Percentiles rank a stretch among this genome's conserved stretches.
Conservation (phyloP, 805 yeast genomes). For the Candida michaelii region DNA sequence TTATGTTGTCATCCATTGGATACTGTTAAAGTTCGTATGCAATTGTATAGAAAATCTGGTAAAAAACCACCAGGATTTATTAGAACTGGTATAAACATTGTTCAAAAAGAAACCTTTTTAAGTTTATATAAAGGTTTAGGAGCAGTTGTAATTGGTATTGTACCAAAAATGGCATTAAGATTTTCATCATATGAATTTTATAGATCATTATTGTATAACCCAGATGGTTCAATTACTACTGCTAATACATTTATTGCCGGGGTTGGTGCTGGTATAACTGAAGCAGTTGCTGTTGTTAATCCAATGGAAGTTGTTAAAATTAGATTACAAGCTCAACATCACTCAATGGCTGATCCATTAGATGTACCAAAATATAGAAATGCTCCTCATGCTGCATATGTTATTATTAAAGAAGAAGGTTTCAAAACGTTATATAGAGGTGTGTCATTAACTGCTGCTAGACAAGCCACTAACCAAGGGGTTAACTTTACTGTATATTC, state of each 20-base stretch:
- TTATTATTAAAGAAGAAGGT: conserved; percentile 90
- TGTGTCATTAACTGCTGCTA: conserved; percentile 91
- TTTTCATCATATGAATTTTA: conserved; percentile 92
- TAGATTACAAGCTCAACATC: conserved; percentile 92
- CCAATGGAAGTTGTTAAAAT: conserved; percentile 98
- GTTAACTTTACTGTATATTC: conserved; percentile 96
- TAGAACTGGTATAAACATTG: conserved; percentile 76
- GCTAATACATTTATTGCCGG: conserved; percentile 84
- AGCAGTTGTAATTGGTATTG: conserved; percentile 95
- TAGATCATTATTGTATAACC: conserved; percentile 64
- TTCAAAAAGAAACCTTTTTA: conserved; percentile 73
- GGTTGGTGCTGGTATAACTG: conserved; percentile 96
- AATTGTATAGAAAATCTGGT: conserved; percentile 71
- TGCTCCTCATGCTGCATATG: conserved; percentile 86
- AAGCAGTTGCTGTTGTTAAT: conserved; percentile 90
- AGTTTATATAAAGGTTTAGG: conserved; percentile 95
- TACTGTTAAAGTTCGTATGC: conserved; percentile 97
- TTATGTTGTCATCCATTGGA: conserved; percentile 97
- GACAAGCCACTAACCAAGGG: conserved; percentile 98
- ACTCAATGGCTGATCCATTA: conserved; percentile 81
- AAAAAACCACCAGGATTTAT: conserved; percentile 84
- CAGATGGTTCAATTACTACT: conserved; percentile 67
- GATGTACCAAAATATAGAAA: conserved; percentile 83
- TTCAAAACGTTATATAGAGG: conserved; percentile 87
- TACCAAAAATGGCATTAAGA: conserved; percentile 97